Evolutionary conservation across 2,329 filamentous ascomycete genomes (phyloP).

Genomic region (Hyphodiscus sp.): DNA sequence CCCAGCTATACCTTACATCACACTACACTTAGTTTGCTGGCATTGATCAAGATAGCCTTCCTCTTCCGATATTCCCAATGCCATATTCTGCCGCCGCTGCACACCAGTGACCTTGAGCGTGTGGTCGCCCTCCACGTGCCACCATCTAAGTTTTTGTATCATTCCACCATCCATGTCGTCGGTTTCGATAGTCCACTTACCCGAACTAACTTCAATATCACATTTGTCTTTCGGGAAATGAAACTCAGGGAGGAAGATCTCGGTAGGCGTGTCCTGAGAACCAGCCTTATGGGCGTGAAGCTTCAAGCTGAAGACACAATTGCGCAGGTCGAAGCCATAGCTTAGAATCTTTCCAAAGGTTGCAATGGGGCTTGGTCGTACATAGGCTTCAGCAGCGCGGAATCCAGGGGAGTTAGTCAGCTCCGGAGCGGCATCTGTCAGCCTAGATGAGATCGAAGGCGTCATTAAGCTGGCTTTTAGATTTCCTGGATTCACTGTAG

Average conservation of each 20-base stretch:
- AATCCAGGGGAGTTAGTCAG: constrained; percentile 64
- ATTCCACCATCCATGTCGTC: constrained; percentile 64
- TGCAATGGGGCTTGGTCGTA: constrained; percentile 74
- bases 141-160: constrained; percentile 80
- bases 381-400: constrained; percentile 86
- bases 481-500: constrained; percentile 65
- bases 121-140: constrained; percentile 84
- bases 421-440: constrained; percentile 46
- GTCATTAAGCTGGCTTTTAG: constrained; percentile 66
- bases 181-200: constrained; percentile 80
- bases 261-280: constrained; percentile 62
- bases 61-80: constrained; percentile 50
- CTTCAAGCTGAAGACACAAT: constrained; percentile 68
- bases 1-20: constrained; percentile 37
- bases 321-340: constrained; percentile 77
- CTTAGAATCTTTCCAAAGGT: constrained; percentile 65
- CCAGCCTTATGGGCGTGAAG: constrained; percentile 56
- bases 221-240: constrained; percentile 78
- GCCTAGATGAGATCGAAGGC: constrained; percentile 56
- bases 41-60: constrained; percentile 72
- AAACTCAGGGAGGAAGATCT: constrained; percentile 82
- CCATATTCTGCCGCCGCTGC: constrained; percentile 54
- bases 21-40: constrained; percentile 38
- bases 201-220: constrained; percentile 69
- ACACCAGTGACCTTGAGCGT: constrained; percentile 69